Base-by-base conservation (phyloP, 164 flowering plant genomes). In the Platanus orientalis region DNA sequence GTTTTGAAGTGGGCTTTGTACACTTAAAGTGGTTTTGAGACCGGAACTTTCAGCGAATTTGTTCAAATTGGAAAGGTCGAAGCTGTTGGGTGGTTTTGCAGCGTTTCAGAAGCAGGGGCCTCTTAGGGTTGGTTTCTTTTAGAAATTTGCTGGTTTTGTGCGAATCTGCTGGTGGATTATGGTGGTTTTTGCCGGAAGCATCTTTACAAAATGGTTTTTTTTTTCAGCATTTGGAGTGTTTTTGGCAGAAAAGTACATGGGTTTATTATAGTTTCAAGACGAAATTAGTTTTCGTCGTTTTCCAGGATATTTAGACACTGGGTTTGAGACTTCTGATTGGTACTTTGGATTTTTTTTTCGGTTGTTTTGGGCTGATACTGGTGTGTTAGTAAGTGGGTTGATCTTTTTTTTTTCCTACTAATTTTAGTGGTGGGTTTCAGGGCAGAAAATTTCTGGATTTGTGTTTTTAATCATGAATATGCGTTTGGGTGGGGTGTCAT, bases 151-250 rank as follows among this genome's bases (percentile, higher is more conserved):
- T 25, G 47, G 48, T 23, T 17, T 20, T 62, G 24, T 21, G 2
- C 23, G 9, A 25, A 39, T 21, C 36, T 39, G n/a, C 45, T 32
- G 25, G 60, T 1, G 17, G 45, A 26, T 61, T 16, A 34, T 9
- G 57, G 56, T 62, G 27, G 65, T 50, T 42, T 59, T 47, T 11
- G 7, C 32, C n/a, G 11, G 50, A 36, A 52, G 59, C 29, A 19
- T 52, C 19, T n/a, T n/a, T n/a, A n/a, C n/a, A n/a, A n/a, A 11
- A n/a, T 16, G n/a, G 23, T 11, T 34, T 53, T 28, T n/a, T 7
- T 55, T 55, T 45, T 20, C 34, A 11, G 9, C 27, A 27, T 54
- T 54, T n/a, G 19, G 44, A 57, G 53, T 63, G 51, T 21, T 61
- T 50, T n/a, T 24, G 17, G 39, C 16, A 12, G 40, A 48, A 20